Evolutionary conservation across 2,329 filamentous ascomycete species (phyloP), one percentile per base, ranked within the genome.

Genomic region (Colletotrichum sp.): DNA sequence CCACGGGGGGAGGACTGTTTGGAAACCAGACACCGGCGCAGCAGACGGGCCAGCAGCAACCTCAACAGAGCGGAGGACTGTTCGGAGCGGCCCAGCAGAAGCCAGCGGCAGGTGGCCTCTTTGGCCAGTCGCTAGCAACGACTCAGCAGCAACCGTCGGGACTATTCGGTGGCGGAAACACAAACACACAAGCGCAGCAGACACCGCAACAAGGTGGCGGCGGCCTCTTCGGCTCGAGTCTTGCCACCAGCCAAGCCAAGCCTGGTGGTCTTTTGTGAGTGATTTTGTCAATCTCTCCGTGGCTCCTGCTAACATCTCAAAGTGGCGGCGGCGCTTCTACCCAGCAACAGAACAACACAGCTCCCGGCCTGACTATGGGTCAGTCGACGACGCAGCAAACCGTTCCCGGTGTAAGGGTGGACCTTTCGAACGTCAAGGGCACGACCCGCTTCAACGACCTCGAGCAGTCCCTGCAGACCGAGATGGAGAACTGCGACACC

Each of bases 401-500:
- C 16, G 89, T 93, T 18, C 92, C 93, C 1, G 95, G 94, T 22
- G 94, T 95, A 22, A 93, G 94, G 80, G 94, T 98, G 80, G 94
- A 97, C 84, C 86, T 94, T 68, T 91, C 91, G 79, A 95, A 94
- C 81, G 88, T 98, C 76, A 92, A 95, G 68, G 94, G 94, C 18
- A 98, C 96, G 1, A 98, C 96, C 5, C 95, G 97, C 77, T 98
- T 97, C 87, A 95, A 96, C 82, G 96, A 98, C 84, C 93, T 98
- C 32, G 92, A 94, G 76, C 94, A 96, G 78, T 92, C 95, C 34
- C 88, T 98, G 18, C 95, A 98, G 81, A 91, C 92, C 77, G 87
- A 95, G 78, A 94, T 99, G 77, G 92, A 95, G 77, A 86, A 89
- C 12, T 92, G 98, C 77, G 96, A 99, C 84, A 91, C 91, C 74